phyloP scores from a whole-genome alignment of 2,329 filamentous ascomycete genomes.

The Rutstroemia sp. region DNA sequence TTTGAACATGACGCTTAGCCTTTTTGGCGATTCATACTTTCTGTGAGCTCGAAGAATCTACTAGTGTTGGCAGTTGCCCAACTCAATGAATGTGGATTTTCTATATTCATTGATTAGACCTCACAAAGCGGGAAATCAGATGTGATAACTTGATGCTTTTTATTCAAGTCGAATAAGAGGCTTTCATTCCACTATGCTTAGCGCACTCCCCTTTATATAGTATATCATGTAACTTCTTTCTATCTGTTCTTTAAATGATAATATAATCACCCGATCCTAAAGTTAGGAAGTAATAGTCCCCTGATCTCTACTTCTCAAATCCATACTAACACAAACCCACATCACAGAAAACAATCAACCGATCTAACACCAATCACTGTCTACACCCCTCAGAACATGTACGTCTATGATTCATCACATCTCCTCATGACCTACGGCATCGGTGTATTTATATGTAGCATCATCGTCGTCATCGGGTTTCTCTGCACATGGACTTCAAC shows the following conservation, averaged over 20 bases:
- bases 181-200: too few relatives aligned
- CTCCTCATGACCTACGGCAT: not conserved
- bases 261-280: not conserved
- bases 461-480: not conserved
- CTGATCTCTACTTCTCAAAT: not conserved
- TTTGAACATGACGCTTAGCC: not conserved
- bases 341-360: not conserved
- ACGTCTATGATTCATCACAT: not conserved
- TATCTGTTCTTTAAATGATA: too few relatives aligned
- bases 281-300: not conserved
- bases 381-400: not conserved
- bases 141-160: too few relatives aligned
- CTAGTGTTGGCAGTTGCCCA: too few relatives aligned
- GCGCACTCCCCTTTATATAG: too few relatives aligned
- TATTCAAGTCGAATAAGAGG: too few relatives aligned
- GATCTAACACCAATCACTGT: not conserved
- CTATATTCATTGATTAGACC: too few relatives aligned
- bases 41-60: not conserved
- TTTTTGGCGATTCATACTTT: slow-evolving; percentile 1
- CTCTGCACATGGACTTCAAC: not conserved
- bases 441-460: not conserved
- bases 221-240: too few relatives aligned
- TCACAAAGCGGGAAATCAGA: too few relatives aligned
- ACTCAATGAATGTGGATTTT: too few relatives aligned
- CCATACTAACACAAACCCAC: not conserved